phyloP scores from a whole-genome alignment of 371 early-diverging fungal species.

The Mucor plumbeus region DNA sequence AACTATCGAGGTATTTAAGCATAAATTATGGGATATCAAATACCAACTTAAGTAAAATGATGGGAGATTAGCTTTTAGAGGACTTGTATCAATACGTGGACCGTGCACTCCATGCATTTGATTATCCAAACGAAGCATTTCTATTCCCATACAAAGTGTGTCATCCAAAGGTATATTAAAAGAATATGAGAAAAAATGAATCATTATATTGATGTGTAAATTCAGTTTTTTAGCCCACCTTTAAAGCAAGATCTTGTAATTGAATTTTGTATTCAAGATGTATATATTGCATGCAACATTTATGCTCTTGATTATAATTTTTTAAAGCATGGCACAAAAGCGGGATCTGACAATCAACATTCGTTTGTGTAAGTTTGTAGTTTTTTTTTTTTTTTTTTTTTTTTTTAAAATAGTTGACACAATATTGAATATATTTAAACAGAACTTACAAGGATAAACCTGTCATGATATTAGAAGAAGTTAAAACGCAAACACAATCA shows the following conservation, averaged over 20 bases:
- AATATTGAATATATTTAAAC: background rate
- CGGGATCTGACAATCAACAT: slow-evolving; percentile 12
- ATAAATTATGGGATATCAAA: background rate
- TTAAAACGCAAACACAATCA: slow-evolving; percentile 50
- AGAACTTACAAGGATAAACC: slow-evolving; percentile 52
- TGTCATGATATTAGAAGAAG: slow-evolving; percentile 39
- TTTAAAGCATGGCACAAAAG: slow-evolving; percentile 21
- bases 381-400: too few relatives aligned
- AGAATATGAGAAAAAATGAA: background rate
- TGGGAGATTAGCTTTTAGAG: slow-evolving; percentile 37
- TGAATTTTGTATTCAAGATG: slow-evolving; percentile 48
- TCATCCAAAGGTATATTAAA: slow-evolving; percentile 45
- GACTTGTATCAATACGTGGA: slow-evolving; percentile 41
- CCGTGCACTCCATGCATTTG: slow-evolving; percentile 47
- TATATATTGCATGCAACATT: slow-evolving; percentile 44
- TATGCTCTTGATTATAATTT: slow-evolving; percentile 39
- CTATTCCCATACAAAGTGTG: slow-evolving; percentile 57
- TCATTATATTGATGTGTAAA: background rate
- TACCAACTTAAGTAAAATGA: too few relatives aligned
- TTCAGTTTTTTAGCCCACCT: slow-evolving; percentile 48
- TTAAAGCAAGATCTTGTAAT: slow-evolving; percentile 48
- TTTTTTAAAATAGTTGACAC: too few relatives aligned
- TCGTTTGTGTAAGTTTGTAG: slow-evolving; percentile 21
- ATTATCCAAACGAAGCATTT: slow-evolving; percentile 44
- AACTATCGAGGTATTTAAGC: slow-evolving; percentile 33